Percentiles rank a stretch among this genome's conserved stretches.
Conservation (phyloP, 23 red algal species). For the Gracilariopsis chorda region DNA sequence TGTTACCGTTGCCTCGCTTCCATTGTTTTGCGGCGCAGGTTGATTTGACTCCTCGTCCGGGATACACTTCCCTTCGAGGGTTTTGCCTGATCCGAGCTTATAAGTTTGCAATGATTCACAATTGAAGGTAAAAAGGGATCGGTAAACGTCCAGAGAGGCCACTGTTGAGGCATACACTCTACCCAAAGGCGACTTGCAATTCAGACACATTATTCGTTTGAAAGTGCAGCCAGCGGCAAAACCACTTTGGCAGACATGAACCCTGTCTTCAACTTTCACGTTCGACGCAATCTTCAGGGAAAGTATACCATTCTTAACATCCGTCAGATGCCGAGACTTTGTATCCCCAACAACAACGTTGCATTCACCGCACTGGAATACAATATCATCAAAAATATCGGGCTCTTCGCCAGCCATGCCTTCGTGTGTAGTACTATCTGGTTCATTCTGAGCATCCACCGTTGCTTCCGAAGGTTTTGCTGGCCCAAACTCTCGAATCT, state of each 20-base stretch:
- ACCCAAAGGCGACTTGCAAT: slow-evolving; percentile 8
- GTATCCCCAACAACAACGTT: slow-evolving; percentile 37
- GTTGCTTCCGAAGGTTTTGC: no score
- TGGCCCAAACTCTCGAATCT: no score
- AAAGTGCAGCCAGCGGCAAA: slow-evolving; percentile 39
- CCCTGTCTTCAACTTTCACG: background rate
- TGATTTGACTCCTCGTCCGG: background rate
- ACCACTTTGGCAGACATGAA: slow-evolving; percentile 15
- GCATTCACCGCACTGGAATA: slow-evolving; percentile 50
- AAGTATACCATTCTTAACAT: slow-evolving; percentile 19
- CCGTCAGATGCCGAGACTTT: background rate
- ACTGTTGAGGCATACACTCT: slow-evolving; percentile 24
- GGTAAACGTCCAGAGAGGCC: slow-evolving; percentile 24
- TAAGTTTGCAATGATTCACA: slow-evolving; percentile 16
- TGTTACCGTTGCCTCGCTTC: background rate
- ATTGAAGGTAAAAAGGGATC: slow-evolving; percentile 30
- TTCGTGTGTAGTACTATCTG: no score
- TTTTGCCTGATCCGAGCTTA: slow-evolving; percentile 33
- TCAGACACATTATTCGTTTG: background rate
- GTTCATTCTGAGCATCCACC: no score
- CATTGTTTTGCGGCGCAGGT: background rate
- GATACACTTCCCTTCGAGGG: background rate
- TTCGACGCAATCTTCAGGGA: slow-evolving; percentile 9
- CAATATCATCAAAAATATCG: background rate
- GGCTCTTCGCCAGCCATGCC: background rate